phyloP scores from a whole-genome alignment of 495 filamentous ascomycete species.

The Neurospora sp. region DNA sequence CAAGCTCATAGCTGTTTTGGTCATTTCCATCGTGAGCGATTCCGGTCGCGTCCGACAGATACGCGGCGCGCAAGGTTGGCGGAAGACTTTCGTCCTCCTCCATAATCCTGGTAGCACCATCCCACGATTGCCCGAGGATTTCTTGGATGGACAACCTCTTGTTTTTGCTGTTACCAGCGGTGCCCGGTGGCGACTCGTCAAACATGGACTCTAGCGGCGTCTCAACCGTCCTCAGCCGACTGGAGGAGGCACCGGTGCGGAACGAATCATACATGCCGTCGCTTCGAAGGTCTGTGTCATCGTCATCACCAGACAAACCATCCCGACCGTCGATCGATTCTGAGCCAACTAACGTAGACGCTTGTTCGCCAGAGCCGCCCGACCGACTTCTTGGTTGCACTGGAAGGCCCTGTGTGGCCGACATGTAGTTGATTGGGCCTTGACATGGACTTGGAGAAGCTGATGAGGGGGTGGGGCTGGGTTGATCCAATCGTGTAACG shows the following conservation, averaged over 20 bases:
- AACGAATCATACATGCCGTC: conserved; percentile 90
- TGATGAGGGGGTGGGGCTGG: conserved; percentile 26
- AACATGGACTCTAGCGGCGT: conserved; percentile 78
- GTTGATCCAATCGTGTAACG: conserved; percentile 31
- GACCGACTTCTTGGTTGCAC: conserved; percentile 17
- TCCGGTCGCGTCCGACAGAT: conserved; percentile 12
- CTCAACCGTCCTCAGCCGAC: conserved; percentile 38
- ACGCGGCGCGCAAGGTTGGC: conserved; percentile 42
- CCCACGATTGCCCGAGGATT: conserved; percentile 36
- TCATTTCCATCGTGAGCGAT: conserved; percentile 8
- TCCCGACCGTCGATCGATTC: conserved; percentile 63
- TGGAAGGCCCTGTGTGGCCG: conserved; percentile 15
- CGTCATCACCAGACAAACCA: conserved; percentile 69
- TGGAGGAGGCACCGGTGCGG: conserved; percentile 64
- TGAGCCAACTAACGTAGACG: conserved; percentile 74
- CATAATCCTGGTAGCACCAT: conserved; percentile 46
- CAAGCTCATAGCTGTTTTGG: conserved; percentile 10
- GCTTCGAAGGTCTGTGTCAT: conserved; percentile 76
- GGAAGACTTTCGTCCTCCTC: conserved; percentile 55
- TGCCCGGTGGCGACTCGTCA: conserved; percentile 57
- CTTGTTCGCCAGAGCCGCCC: conserved; percentile 45
- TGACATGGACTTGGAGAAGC: conserved; percentile 13
- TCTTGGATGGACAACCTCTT: conserved; percentile 51
- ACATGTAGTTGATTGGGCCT: conserved; percentile 18
- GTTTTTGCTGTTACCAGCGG: conserved; percentile 40